phyloP scores from a whole-genome alignment of 2,329 filamentous ascomycete genomes.

The Thyridium curvatum region DNA sequence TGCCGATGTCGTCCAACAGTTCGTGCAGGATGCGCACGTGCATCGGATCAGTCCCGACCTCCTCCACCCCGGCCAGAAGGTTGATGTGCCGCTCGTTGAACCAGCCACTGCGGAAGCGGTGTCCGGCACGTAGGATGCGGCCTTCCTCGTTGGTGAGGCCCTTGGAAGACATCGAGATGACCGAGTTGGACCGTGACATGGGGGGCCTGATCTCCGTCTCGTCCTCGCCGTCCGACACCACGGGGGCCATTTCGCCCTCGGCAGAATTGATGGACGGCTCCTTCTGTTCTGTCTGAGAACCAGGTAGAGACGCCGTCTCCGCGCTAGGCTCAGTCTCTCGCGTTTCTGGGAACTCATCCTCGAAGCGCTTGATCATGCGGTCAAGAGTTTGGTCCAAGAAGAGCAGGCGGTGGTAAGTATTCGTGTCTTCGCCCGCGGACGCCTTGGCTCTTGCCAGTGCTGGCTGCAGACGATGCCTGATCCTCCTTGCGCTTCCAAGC shows the following conservation, averaged over 20 bases:
- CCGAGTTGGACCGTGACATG: slow-evolving; percentile 46
- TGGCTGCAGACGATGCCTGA: slow-evolving; percentile 74
- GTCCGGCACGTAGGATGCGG: slow-evolving; percentile 47
- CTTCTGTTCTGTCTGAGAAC: slow-evolving; percentile 13
- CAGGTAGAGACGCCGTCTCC: slow-evolving; percentile 16
- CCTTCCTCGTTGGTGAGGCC: slow-evolving; percentile 52
- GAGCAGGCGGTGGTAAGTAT: slow-evolving; percentile 67
- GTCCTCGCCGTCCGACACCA: slow-evolving; percentile 41
- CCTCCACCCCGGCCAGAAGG: slow-evolving; percentile 39
- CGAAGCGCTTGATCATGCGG: slow-evolving; percentile 90
- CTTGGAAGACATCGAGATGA: slow-evolving; percentile 41
- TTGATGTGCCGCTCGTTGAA: slow-evolving; percentile 46
- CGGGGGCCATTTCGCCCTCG: slow-evolving; percentile 20
- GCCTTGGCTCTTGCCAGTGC: slow-evolving; percentile 70
- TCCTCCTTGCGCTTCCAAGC: slow-evolving; percentile 81
- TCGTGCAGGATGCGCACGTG: slow-evolving; percentile 50
- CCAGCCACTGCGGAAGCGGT: slow-evolving; percentile 49
- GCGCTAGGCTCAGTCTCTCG: slow-evolving; percentile 36
- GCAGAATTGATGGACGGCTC: slow-evolving; percentile 8
- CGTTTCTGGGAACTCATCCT: slow-evolving; percentile 92
- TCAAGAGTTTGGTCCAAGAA: slow-evolving; percentile 87
- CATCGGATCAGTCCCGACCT: slow-evolving; percentile 43
- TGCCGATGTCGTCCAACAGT: slow-evolving; percentile 57
- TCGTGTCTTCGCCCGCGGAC: slow-evolving; percentile 60
- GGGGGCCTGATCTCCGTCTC: slow-evolving; percentile 38